Evolutionary conservation across 495 filamentous ascomycete species (phyloP).

Genomic region (Tuber umbilicatum): DNA sequence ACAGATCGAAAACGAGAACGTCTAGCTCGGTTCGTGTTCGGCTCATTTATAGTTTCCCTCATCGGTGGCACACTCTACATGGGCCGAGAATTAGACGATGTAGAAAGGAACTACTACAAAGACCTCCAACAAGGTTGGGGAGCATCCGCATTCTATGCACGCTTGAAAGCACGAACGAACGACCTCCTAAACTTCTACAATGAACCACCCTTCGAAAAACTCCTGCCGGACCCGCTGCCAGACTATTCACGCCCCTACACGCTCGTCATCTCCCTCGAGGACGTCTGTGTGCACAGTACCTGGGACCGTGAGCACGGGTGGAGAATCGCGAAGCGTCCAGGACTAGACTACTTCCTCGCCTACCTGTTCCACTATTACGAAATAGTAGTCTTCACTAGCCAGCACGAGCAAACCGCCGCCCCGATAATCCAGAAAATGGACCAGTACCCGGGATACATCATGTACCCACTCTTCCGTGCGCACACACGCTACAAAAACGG

Average conservation of each 20-base stretch:
- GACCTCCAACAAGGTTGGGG: conserved; percentile 58
- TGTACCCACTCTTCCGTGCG: conserved; percentile 91
- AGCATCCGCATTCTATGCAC: conserved; percentile 62
- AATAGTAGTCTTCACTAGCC: conserved; percentile 85
- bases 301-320: conserved; percentile 92
- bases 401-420: conserved; percentile 72
- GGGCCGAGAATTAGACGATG: conserved; percentile 76
- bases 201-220: conserved; percentile 88
- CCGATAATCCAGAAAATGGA: conserved; percentile 88
- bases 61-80: conserved; percentile 55
- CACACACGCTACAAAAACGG: conserved; percentile 92
- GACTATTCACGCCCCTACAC: conserved; percentile 82
- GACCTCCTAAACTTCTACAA: conserved; percentile 83
- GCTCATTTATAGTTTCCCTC: conserved; percentile 47
- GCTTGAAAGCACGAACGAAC: conserved; percentile 64
- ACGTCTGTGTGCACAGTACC: conserved; percentile 85
- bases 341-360: conserved; percentile 92
- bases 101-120: conserved; percentile 63
- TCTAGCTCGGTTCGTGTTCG: conserved; percentile 63
- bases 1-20: conserved; percentile 69
- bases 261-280: conserved; percentile 83
- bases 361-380: conserved; percentile 98
- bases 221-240: conserved; percentile 82
- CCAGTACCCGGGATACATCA: conserved; percentile 81
- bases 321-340: conserved; percentile 90